Conservation (phyloP, 2,329 filamentous ascomycete species). For the Phyllosticta citriasiana region DNA sequence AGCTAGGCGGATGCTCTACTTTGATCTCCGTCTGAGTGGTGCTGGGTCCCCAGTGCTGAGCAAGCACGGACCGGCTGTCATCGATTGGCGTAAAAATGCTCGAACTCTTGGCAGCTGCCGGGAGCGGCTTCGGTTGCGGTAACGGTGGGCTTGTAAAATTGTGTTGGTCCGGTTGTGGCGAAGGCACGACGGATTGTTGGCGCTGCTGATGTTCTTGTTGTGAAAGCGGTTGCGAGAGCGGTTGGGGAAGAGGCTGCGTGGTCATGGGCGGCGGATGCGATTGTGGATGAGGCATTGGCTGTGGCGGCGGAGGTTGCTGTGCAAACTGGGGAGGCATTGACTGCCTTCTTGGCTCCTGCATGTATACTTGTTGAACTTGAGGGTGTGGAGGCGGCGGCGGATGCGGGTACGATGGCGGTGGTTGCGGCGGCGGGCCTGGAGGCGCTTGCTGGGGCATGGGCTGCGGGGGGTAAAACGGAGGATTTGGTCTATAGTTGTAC, state of each 20-base stretch:
- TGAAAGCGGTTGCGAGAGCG: constrained; percentile 20
- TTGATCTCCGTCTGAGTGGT: constrained; percentile 43
- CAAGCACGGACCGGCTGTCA: constrained; percentile 78
- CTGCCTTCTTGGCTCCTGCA: constrained; percentile 65
- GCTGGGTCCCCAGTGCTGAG: constrained; percentile 57
- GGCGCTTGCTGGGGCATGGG: constrained; percentile 35
- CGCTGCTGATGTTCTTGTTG: constrained; percentile 28
- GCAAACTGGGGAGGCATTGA: constrained; percentile 63
- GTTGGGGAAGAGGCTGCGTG: constrained; percentile 2
- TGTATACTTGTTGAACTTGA: constrained; percentile 57
- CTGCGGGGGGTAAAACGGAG: constrained; percentile 59
- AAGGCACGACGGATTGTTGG: constrained; percentile 30
- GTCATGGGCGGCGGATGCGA: constrained; percentile 23
- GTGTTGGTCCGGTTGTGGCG: constrained; percentile 43
- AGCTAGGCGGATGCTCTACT: constrained; percentile 33
- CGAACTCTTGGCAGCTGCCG: constrained; percentile 55
- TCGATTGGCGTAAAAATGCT: constrained; percentile 98
- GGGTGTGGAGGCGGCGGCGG: constrained; percentile 32
- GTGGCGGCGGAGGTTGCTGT: constrained; percentile 25
- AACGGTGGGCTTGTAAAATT: constrained; percentile 43
- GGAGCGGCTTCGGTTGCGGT: constrained; percentile 55
- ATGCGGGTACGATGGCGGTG: constrained; percentile 36
- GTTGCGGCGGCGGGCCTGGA: constrained; percentile 27
- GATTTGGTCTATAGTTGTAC: constrained; percentile 78
- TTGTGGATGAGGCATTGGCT: constrained; percentile 32